Evolutionary conservation across 2,329 filamentous ascomycete species (phyloP).

Genomic region (Colletotrichum gigasporum): DNA sequence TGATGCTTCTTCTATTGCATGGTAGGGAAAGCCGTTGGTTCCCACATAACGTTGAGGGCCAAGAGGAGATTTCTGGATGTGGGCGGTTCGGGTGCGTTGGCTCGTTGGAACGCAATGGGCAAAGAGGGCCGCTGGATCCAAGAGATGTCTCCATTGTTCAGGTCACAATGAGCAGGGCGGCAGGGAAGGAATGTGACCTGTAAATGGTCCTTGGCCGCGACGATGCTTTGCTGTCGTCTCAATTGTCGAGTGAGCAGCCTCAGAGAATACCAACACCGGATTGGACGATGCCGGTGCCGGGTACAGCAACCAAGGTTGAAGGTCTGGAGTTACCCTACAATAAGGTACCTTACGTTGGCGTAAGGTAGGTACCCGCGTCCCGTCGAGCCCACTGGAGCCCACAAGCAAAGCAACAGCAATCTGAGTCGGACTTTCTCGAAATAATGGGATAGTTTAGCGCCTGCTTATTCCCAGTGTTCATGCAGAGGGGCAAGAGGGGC

Average conservation of each 20-base stretch:
- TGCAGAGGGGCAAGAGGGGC: neutral
- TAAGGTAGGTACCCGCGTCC: too few species aligned
- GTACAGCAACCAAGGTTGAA: neutral
- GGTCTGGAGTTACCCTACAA: too few species aligned
- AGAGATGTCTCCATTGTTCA: neutral
- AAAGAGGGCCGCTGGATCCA: neutral
- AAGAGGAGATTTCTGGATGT: slow-evolving; percentile 5
- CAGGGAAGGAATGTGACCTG: neutral
- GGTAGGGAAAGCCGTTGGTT: too few species aligned
- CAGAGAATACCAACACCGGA: too few species aligned
- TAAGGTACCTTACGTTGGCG: too few species aligned
- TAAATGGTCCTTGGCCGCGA: neutral
- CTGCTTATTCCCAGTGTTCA: neutral
- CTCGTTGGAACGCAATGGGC: neutral
- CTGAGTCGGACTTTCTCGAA: neutral
- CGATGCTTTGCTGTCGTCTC: neutral
- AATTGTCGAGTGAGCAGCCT: neutral
- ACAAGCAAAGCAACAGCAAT: neutral
- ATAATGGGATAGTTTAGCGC: neutral
- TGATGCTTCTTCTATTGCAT: neutral
- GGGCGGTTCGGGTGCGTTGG: neutral
- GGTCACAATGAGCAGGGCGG: too few species aligned
- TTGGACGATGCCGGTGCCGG: too few species aligned
- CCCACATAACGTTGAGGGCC: neutral
- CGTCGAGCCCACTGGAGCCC: neutral